Conservation (phyloP, 371 early-diverging fungal genomes). For the Rhizopus arrhizus region DNA sequence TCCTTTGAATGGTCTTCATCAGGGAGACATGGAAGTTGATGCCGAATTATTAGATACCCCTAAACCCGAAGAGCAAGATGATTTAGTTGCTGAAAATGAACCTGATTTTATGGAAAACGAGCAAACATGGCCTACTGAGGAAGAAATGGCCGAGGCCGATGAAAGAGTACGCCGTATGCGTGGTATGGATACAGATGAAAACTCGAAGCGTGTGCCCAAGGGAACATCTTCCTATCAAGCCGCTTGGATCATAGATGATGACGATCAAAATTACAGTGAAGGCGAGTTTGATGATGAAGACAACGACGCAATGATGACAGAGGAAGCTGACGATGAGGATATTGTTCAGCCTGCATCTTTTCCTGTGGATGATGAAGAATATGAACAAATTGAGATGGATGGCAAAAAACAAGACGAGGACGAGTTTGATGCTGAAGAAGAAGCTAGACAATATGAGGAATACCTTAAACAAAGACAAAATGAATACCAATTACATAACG, state of each 20-base stretch:
- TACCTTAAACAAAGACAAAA: slow-evolving; percentile 71
- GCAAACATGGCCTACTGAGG: slow-evolving; percentile 98
- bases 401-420: slow-evolving; percentile 45
- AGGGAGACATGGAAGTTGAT: slow-evolving; percentile 53
- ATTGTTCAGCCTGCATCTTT: slow-evolving; percentile 40
- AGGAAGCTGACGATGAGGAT: slow-evolving; percentile 29
- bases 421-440: slow-evolving; percentile 52
- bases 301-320: slow-evolving; percentile 44
- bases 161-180: slow-evolving; percentile 52
- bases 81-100: slow-evolving; percentile 75
- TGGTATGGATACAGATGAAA: slow-evolving; percentile 8
- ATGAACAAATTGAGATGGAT: slow-evolving; percentile 76
- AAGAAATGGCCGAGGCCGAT: slow-evolving; percentile 85
- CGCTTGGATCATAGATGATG: slow-evolving; percentile 92
- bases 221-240: slow-evolving; percentile 97
- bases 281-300: slow-evolving; percentile 72
- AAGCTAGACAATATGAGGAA: slow-evolving; percentile 60
- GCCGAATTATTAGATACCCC: slow-evolving; percentile 63
- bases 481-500: slow-evolving; percentile 71
- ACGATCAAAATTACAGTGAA: slow-evolving; percentile 61
- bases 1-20: slow-evolving; percentile 4
- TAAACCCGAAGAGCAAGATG: slow-evolving; percentile 71
- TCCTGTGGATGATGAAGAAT: slow-evolving; percentile 49
- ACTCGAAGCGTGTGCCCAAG: slow-evolving; percentile 80
- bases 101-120: slow-evolving; percentile 90